Base-by-base conservation (phyloP, 768 basidiomycete genomes). In the Clitopilus passeckerianus region DNA sequence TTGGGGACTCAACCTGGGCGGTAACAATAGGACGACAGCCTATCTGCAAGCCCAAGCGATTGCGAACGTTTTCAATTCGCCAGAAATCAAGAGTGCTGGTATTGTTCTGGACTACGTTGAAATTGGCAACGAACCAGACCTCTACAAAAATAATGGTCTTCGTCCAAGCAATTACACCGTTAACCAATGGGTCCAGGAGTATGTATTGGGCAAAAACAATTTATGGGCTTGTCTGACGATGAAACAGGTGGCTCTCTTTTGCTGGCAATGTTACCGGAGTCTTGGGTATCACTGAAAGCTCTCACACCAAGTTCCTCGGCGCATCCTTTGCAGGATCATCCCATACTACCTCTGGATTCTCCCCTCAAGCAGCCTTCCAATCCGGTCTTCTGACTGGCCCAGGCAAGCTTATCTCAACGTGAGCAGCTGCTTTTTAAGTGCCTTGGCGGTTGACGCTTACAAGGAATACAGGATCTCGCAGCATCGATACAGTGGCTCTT, bases 1-100 rank as follows among this genome's bases (percentile, higher is more conserved):
- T 8, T 89, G 85, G 85, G 87, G 86, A 10, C 74, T 89, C 57
- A 90, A 90, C 68, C 71, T 89, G n/a, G 86, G 85, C 6, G 68
- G 72, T 56, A 70, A 74, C 52, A 85, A 85, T 61, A 35, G 84
- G 56, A 84, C 82, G 58, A 75, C 81, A 15, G 77, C 74, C 1
- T 77, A 76, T 59, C 73, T 82, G 6, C 76, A 78, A 63, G 78
- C 82, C 0, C 71, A 73, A 59, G 78, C 83, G 1, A 78, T 87
- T 57, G 56, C 75, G n/a, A 74, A 74, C 44, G 80, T 82, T 0
- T 87, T 87, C 63, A 59, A 69, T 12, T 76, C 77, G 6, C 58
- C 72, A 4, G 69, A 71, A 6, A 67, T 86, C 20, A 68, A 62
- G 43, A 52, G 66, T 55, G 73, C 78, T 0, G 75, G 78, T 7